phyloP scores from a whole-genome alignment of 257 asterid species.

The Nicotiana tabacum region DNA sequence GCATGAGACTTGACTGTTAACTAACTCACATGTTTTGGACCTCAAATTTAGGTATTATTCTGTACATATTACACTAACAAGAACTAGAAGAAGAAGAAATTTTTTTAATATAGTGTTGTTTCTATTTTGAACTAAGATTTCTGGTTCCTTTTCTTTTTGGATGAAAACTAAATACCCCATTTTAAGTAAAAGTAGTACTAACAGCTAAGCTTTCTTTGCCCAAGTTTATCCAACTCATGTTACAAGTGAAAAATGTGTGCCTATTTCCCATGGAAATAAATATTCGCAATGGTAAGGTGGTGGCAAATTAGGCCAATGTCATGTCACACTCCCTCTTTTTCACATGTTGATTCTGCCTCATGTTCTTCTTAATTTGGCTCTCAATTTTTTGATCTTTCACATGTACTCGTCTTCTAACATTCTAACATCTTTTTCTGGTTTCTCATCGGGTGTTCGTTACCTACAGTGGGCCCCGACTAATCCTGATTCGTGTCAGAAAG shows the following conservation, averaged over 20 bases:
- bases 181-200: conserved; percentile 9
- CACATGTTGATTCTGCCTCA: conserved; percentile 38
- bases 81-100: not conserved
- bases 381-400: conserved; percentile 11
- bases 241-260: conserved; percentile 29
- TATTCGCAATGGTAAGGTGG: conserved; percentile 19
- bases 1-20: conserved; percentile 48
- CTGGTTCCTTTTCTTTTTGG: conserved; percentile 8
- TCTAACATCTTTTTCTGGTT: too few species aligned
- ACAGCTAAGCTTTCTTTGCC: not conserved
- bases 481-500: too few species aligned
- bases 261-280: conserved; percentile 1
- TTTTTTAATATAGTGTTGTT: conserved; percentile 8
- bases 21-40: conserved; percentile 49
- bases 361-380: conserved; percentile 33
- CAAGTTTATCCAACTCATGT: conserved; percentile 11
- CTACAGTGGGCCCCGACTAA: too few species aligned
- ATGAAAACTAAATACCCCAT: not conserved
- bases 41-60: conserved; percentile 19
- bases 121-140: conserved; percentile 3
- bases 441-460: too few species aligned
- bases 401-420: not conserved
- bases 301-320: conserved; percentile 50
- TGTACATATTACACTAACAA: not conserved
- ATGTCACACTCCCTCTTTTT: conserved; percentile 25